Percentiles rank a stretch among this genome's conserved stretches.
Evolutionary conservation across 192 early-diverging fungal species (phyloP).

Genomic region (Backusella macrospora): DNA sequence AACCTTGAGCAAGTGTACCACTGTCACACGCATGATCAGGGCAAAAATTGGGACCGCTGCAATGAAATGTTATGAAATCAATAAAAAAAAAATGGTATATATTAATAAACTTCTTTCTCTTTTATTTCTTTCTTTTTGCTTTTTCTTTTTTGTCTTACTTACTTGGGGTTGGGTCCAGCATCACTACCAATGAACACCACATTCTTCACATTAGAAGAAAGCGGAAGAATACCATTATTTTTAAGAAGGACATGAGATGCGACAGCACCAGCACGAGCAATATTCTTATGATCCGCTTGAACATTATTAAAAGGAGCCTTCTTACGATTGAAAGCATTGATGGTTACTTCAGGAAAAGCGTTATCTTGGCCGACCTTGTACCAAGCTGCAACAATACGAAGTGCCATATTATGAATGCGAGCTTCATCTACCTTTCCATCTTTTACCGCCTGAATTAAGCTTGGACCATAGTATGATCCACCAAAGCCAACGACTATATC

Average conservation of each 20-base stretch:
- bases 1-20: slow-evolving; percentile 31
- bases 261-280: slow-evolving; percentile 18
- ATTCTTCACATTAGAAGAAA: neutral
- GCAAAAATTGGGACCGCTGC: slow-evolving; percentile 25
- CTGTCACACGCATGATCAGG: slow-evolving; percentile 24
- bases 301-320: slow-evolving; percentile 25
- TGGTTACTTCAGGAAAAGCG: neutral
- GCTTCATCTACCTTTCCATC: neutral
- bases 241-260: slow-evolving; percentile 22
- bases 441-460: slow-evolving; percentile 11
- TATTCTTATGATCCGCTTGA: slow-evolving; percentile 12
- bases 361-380: slow-evolving; percentile 18
- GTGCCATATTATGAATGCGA: slow-evolving; percentile 24
- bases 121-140: too few relatives aligned
- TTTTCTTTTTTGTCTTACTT: neutral
- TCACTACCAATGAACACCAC: slow-evolving; percentile 35
- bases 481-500: neutral
- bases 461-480: slow-evolving; percentile 19
- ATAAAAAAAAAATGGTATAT: neutral
- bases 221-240: slow-evolving; percentile 21
- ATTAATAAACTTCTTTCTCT: neutral
- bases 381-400: slow-evolving; percentile 16
- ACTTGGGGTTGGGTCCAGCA: slow-evolving; percentile 23
- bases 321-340: neutral
- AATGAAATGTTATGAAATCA: neutral